These are phyloP conservation scores for Andrographis paniculata DNA, from an alignment of 305 asterid species.

Conservation along the genomic window DNA sequence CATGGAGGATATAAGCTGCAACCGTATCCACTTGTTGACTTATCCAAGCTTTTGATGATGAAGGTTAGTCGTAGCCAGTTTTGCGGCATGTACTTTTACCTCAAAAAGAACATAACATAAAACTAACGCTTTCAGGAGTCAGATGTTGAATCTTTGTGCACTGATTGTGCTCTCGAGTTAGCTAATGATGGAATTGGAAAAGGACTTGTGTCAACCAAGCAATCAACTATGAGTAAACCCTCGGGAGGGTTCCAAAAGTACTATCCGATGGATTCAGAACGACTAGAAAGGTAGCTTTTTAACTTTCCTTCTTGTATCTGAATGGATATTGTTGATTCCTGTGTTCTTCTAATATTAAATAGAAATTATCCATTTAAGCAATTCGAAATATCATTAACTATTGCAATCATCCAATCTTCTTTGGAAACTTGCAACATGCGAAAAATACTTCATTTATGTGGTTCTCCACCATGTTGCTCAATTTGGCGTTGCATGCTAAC, in stretches of 20 bases:
- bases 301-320: background rate
- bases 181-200: conserved; percentile 44
- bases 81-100: conserved; percentile 9
- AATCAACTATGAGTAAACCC: conserved; percentile 35
- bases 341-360: too few relatives aligned
- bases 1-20: conserved; percentile 87
- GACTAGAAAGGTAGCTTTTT: conserved; percentile 47
- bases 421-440: too few relatives aligned
- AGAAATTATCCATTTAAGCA: too few relatives aligned
- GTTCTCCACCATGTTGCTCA: too few relatives aligned
- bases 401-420: too few relatives aligned
- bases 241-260: conserved; percentile 39
- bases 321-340: too few relatives aligned
- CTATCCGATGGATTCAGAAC: conserved; percentile 49
- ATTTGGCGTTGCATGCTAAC: too few relatives aligned
- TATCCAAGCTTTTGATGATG: conserved; percentile 72
- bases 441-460: too few relatives aligned
- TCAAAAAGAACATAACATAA: conserved; percentile 5
- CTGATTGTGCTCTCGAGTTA: conserved; percentile 58
- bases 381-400: too few relatives aligned
- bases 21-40: conserved; percentile 57
- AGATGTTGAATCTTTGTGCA: conserved; percentile 63
- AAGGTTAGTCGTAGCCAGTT: conserved; percentile 28
- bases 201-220: conserved; percentile 54
- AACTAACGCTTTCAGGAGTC: conserved; percentile 50